Conservation (phyloP, 2,329 filamentous ascomycete species). For the Venturiaceae sp. region DNA sequence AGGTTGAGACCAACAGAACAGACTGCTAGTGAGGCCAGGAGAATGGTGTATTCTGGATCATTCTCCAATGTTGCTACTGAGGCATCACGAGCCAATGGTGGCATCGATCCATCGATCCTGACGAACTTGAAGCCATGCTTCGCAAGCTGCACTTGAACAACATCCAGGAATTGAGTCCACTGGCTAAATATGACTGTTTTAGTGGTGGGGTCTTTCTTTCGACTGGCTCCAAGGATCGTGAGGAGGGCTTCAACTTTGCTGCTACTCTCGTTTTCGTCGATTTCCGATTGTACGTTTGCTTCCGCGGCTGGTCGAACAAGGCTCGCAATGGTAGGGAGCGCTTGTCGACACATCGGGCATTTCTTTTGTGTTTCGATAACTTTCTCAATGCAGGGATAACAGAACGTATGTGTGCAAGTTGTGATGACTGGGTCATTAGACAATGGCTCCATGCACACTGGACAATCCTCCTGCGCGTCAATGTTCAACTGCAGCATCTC, state of each 20-base stretch:
- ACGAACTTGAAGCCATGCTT: conserved; percentile 52
- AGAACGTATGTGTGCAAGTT: conserved; percentile 74
- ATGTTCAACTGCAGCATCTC: conserved; percentile 66
- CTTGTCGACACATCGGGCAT: conserved; percentile 54
- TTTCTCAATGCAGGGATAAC: conserved; percentile 60
- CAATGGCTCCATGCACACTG: conserved; percentile 68
- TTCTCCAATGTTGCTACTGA: conserved; percentile 59
- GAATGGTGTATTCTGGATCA: conserved; percentile 58
- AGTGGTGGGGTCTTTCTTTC: conserved; percentile 47
- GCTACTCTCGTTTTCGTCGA: conserved; percentile 57
- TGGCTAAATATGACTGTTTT: conserved; percentile 70
- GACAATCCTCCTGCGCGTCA: conserved; percentile 73
- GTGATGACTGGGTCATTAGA: conserved; percentile 66
- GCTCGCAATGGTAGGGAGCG: conserved; percentile 35
- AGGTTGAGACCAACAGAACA: conserved; percentile 82
- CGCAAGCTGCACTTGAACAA: conserved; percentile 59
- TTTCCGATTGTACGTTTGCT: conserved; percentile 24
- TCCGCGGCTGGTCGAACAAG: conserved; percentile 60
- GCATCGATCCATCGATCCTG: conserved; percentile 76
- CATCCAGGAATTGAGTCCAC: conserved; percentile 65
- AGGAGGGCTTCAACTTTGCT: conserved; percentile 76
- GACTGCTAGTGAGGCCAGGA: conserved; percentile 74
- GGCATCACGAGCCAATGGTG: conserved; percentile 56
- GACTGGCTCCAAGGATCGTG: conserved; percentile 61
- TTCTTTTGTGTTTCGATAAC: conserved; percentile 67